Conservation (phyloP, 179 eudicot species). For the Carnegiea gigantea region DNA sequence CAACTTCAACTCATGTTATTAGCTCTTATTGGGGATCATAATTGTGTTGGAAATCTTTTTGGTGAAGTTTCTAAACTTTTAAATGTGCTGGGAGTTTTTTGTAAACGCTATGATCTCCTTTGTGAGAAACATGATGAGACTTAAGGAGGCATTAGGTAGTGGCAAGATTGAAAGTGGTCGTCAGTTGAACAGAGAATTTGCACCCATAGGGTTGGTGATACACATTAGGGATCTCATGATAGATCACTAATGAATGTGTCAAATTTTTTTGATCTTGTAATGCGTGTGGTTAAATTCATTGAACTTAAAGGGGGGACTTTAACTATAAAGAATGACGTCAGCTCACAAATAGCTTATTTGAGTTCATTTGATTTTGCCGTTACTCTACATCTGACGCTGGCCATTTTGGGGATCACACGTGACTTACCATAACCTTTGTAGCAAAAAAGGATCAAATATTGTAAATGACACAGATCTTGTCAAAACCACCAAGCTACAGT, state of each 20-base stretch:
- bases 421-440: slow-evolving; percentile 19
- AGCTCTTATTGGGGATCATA: slow-evolving; percentile 27
- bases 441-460: slow-evolving; percentile 25
- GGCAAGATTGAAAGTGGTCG: not conserved
- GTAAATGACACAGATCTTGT: slow-evolving; percentile 19
- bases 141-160: slow-evolving; percentile 12
- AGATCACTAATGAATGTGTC: slow-evolving; percentile 1
- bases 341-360: not conserved
- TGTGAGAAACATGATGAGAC: slow-evolving; percentile 14
- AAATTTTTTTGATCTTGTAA: not conserved
- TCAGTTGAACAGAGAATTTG: slow-evolving; percentile 5
- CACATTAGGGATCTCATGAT: slow-evolving; percentile 11
- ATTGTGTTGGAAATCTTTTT: slow-evolving; percentile 19
- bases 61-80: slow-evolving; percentile 17
- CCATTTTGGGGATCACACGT: slow-evolving; percentile 16
- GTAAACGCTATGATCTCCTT: slow-evolving; percentile 29
- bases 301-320: not conserved
- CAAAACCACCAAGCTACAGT: not conserved
- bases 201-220: not conserved
- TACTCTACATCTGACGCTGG: slow-evolving; percentile 19
- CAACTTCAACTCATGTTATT: slow-evolving; percentile 32
- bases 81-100: slow-evolving; percentile 33
- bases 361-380: not conserved
- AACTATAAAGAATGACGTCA: not conserved
- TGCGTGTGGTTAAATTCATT: slow-evolving; percentile 9